Base-by-base conservation (phyloP, 176 grass and related monocot species). In the maize (Zea mays) region DNA sequence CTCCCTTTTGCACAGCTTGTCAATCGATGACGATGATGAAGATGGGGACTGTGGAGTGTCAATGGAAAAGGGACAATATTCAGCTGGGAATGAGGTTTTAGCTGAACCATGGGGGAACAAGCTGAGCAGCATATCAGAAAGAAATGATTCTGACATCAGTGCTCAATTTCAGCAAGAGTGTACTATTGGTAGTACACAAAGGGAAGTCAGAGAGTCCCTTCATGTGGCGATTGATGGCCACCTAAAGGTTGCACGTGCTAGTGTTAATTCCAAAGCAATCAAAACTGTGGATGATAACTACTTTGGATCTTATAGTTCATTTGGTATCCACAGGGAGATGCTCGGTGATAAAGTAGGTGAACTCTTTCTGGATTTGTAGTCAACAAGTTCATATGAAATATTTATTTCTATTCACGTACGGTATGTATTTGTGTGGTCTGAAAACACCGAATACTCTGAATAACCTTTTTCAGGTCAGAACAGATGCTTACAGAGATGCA, bases 281-380 rank as follows among this genome's bases (percentile, higher is more conserved):
- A 95, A 85, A 80, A 77, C 36, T 76, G 92, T 93, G 71, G 91
- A 99, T 83, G 92, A 95, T 45, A 90, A 75, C 57, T 99, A 99
- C 79, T 99, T 99, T 60, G 90, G 92, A 44, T 81, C 89, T 20
- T 99, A 99, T 73, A 87, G 96, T 84, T 95, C 92, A 45, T 99
- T 90, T 73, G 85, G 89, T 55, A 95, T 99, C 47, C 96, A 99
- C 75, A 92, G 92, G 69, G 92, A 99, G 91, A 99, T 99, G 96
- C 87, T 99, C 15, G 75, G 90, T 6, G 92, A 99, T 69, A 95
- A 99, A 86, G 96, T 99, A 52, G 20, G 69, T 82, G 9, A 80
- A 59, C n/a, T 50, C 62, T 58, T 40, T 51, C 47, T 72, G 59
- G 10, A 70, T 71, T 54, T 59, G 5, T 76, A 43, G 20, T 41